These are phyloP conservation scores for Aspergillus glaucus DNA, from an alignment of 2,329 filamentous ascomycete genomes.

Conservation along the genomic window DNA sequence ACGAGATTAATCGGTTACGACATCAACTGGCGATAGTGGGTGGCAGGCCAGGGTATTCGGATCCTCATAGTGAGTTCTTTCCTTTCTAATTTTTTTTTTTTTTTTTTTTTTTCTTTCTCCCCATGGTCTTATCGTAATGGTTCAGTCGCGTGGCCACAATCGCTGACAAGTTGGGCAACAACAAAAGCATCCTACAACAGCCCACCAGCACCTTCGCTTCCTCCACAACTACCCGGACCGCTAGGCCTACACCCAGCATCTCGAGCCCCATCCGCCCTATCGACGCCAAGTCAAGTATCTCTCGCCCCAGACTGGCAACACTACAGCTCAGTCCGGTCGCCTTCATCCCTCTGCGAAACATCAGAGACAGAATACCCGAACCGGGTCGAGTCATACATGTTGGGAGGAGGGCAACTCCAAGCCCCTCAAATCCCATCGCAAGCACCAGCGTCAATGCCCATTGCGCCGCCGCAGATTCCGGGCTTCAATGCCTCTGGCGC, in stretches of 20 bases:
- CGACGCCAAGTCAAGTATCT: slow-evolving; percentile 20
- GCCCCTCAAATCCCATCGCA: slow-evolving; percentile 4
- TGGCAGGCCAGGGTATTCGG: slow-evolving; percentile 17
- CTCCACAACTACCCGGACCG: slow-evolving; percentile 19
- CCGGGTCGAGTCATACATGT: slow-evolving; percentile 18
- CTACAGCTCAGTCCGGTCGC: slow-evolving; percentile 20
- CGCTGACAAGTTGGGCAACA: not conserved
- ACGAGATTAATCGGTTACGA: slow-evolving; percentile 49
- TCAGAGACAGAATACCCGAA: slow-evolving; percentile 21
- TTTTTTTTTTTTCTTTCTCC: not conserved
- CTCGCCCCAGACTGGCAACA: slow-evolving; percentile 23
- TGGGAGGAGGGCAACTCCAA: slow-evolving; percentile 12
- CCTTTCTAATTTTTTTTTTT: not conserved
- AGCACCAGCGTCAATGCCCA: slow-evolving; percentile 6
- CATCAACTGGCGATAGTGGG: slow-evolving; percentile 37
- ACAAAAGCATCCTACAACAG: slow-evolving; percentile 12
- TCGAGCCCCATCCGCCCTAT: slow-evolving; percentile 18
- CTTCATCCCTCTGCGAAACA: slow-evolving; percentile 19
- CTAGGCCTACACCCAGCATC: slow-evolving; percentile 12
- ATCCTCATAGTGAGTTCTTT: slow-evolving; percentile 9
- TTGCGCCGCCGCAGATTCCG: slow-evolving; percentile 13
- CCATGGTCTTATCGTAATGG: slow-evolving; percentile 1
- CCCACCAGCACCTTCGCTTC: slow-evolving; percentile 15
- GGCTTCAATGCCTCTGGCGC: slow-evolving; percentile 12
- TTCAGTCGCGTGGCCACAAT: slow-evolving; percentile 1